Conservation (phyloP, 495 filamentous ascomycete species). For the Talaromyces stipitatus region DNA sequence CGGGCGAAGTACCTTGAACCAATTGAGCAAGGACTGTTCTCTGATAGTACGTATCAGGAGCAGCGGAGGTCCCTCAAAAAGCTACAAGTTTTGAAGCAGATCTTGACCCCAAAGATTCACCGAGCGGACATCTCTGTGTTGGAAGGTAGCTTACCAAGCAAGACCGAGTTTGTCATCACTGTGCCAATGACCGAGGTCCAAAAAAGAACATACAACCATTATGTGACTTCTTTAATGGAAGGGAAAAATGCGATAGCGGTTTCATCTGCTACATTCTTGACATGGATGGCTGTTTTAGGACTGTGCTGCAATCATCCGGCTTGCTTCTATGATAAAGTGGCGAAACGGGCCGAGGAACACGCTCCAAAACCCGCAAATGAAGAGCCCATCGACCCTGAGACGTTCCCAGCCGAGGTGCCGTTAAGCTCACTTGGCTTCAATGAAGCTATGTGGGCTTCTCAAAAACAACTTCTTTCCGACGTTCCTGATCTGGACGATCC, state of each 20-base stretch:
- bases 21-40: constrained; percentile 61
- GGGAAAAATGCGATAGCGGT: constrained; percentile 13
- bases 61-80: constrained; percentile 53
- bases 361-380: constrained; percentile 20
- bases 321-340: constrained; percentile 52
- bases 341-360: constrained; percentile 12
- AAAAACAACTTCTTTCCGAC: constrained; percentile 20
- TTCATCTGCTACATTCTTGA: constrained; percentile 26
- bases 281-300: constrained; percentile 48
- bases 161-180: constrained; percentile 74
- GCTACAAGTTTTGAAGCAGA: constrained; percentile 61
- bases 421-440: constrained; percentile 25
- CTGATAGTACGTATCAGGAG: constrained; percentile 48
- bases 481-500: constrained; percentile 26
- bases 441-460: constrained; percentile 14
- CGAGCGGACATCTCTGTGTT: constrained; percentile 64
- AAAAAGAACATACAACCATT: constrained; percentile 51
- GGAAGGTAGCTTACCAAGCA: constrained; percentile 54
- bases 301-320: constrained; percentile 72
- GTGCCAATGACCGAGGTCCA: constrained; percentile 66
- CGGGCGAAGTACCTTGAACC: constrained; percentile 58
- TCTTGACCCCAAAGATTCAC: constrained; percentile 72
- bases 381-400: constrained; percentile 19
- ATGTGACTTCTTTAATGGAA: constrained; percentile 33
- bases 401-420: constrained; percentile 18